Percentiles rank a stretch among this genome's conserved stretches.
Conservation (phyloP, 2,329 filamentous ascomycete species). For the Pseudopyrenochaeta lycopersici region DNA sequence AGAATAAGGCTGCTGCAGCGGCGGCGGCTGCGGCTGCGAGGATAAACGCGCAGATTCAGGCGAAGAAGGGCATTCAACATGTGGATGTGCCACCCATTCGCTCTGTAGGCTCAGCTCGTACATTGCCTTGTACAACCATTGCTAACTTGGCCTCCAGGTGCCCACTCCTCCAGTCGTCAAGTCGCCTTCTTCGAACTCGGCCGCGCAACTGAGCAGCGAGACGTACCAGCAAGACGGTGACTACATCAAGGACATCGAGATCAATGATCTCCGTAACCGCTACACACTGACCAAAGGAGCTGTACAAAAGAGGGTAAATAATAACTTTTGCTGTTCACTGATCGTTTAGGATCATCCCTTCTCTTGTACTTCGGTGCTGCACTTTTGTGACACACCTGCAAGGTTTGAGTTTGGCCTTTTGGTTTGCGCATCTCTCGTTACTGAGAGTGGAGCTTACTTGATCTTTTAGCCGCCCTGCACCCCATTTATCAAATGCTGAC, state of each 20-base stretch:
- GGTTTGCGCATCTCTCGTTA: slow-evolving; percentile 47
- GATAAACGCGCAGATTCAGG: slow-evolving; percentile 59
- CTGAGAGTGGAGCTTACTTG: slow-evolving; percentile 59
- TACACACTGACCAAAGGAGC: slow-evolving; percentile 97
- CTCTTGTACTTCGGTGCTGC: slow-evolving; percentile 33
- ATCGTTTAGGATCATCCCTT: slow-evolving; percentile 62
- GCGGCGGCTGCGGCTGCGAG: slow-evolving; percentile 78
- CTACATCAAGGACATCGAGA: slow-evolving; percentile 98
- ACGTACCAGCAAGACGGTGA: slow-evolving; percentile 97
- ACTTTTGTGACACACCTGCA: slow-evolving; percentile 64
- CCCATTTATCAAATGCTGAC: slow-evolving; percentile 92
- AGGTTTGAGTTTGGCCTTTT: slow-evolving; percentile 33
- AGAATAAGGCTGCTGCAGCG: slow-evolving; percentile 74
- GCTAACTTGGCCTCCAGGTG: slow-evolving; percentile 45
- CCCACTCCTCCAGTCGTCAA: slow-evolving; percentile 62
- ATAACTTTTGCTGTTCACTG: slow-evolving; percentile 75
- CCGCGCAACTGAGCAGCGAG: slow-evolving; percentile 69
- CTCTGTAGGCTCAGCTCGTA: slow-evolving; percentile 55
- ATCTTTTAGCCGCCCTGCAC: slow-evolving; percentile 51
- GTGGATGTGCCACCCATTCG: slow-evolving; percentile 86
- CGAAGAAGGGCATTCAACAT: slow-evolving; percentile 87
- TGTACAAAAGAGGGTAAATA: slow-evolving; percentile 99
- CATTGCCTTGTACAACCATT: background rate
- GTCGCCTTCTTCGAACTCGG: slow-evolving; percentile 61
- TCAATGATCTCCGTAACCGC: slow-evolving; percentile 96